Conservation (phyloP, 257 asterid species). For the Cruciata laevipes region DNA sequence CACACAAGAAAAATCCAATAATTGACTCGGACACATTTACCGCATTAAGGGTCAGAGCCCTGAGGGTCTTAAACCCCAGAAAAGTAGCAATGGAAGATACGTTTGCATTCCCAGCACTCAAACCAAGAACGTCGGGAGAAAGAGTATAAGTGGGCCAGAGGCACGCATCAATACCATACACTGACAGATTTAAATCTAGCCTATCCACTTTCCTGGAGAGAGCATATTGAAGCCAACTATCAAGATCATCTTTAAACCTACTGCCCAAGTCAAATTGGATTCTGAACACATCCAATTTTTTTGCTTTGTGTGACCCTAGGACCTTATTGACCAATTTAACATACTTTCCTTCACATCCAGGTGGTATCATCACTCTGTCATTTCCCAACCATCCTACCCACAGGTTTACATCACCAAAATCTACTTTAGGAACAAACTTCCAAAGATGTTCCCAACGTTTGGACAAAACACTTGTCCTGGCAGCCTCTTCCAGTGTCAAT, state of each 20-base stretch:
- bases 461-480: slow-evolving; percentile 1
- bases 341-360: background rate
- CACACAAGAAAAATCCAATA: background rate
- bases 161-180: background rate
- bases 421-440: background rate
- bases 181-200: background rate
- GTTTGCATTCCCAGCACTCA: background rate
- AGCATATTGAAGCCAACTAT: background rate
- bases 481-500: background rate
- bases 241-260: background rate
- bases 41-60: background rate
- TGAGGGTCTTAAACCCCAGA: background rate
- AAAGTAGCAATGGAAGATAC: background rate
- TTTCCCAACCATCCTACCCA: background rate
- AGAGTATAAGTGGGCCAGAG: background rate
- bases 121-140: background rate
- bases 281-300: background rate
- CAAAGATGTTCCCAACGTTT: background rate
- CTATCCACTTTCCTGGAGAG: background rate
- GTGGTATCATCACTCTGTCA: background rate
- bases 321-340: background rate
- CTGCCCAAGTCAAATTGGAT: background rate
- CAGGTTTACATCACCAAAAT: background rate
- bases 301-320: background rate
- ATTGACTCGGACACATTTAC: background rate